Conservation (phyloP, 208 protist species). For the Leishmania turanica region DNA sequence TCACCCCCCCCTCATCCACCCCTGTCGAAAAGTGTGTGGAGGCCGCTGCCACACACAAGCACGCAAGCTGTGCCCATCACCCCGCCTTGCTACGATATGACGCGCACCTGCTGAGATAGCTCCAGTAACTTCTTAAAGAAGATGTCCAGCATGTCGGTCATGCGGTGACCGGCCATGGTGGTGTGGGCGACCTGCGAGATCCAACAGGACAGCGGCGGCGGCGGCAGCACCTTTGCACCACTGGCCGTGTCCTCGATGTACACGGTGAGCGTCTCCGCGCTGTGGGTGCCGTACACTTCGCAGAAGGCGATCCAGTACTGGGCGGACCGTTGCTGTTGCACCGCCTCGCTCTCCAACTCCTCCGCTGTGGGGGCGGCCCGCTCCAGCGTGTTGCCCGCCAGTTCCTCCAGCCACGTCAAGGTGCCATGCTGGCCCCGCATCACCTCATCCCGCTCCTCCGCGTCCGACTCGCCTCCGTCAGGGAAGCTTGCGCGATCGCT, state of each 20-base stretch:
- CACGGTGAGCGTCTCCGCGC: conserved; percentile 49
- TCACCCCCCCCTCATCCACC: not conserved
- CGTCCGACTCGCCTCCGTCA: conserved; percentile 10
- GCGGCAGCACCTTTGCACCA: conserved; percentile 46
- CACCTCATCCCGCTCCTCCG: conserved; percentile 4
- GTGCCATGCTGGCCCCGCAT: conserved; percentile 24
- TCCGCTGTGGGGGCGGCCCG: conserved; percentile 17
- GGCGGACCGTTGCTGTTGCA: conserved; percentile 45
- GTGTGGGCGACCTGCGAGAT: conserved; percentile 40
- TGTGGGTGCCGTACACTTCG: conserved; percentile 76
- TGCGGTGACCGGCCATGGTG: conserved; percentile 51
- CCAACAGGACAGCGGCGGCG: conserved; percentile 59
- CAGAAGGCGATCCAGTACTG: conserved; percentile 80
- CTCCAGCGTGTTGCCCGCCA: conserved; percentile 20
- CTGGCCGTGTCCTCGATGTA: conserved; percentile 54
- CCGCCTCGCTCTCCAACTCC: conserved; percentile 38
- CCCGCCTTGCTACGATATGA: conserved; percentile 34
- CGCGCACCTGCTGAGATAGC: conserved; percentile 39
- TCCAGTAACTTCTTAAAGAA: conserved; percentile 60
- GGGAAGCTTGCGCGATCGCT: conserved; percentile 42
- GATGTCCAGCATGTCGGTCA: conserved; percentile 42
- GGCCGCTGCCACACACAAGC: not conserved
- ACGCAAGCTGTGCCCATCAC: not conserved
- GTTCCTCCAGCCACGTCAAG: conserved; percentile 38
- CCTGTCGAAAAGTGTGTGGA: not conserved